Percentiles rank a stretch among this genome's conserved stretches.
Evolutionary conservation across 495 filamentous ascomycete species (phyloP).

Genomic region (Penicillium macrosclerotiorum): DNA sequence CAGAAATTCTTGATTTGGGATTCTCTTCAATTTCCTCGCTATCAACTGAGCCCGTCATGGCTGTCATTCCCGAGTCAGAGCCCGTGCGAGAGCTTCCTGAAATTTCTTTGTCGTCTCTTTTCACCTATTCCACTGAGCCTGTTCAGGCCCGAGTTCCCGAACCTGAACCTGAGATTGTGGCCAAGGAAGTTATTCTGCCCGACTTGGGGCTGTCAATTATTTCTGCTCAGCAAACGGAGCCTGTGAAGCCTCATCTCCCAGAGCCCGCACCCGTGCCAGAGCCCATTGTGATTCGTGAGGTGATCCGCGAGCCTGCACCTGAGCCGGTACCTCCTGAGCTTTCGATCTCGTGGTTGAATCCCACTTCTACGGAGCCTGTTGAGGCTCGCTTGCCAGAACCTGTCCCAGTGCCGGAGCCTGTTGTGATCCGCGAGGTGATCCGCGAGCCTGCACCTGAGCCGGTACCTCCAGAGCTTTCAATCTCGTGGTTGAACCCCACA

Average conservation of each 20-base stretch:
- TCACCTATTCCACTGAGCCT: constrained; percentile 20
- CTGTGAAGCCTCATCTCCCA: constrained; percentile 31
- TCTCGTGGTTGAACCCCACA: constrained; percentile 35
- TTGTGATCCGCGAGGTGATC: constrained; percentile 16
- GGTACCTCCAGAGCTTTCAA: constrained; percentile 23
- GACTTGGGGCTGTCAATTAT: constrained; percentile 49
- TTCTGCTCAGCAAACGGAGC: constrained; percentile 48
- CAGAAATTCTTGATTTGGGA: constrained; percentile 21
- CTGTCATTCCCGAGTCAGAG: constrained; percentile 6
- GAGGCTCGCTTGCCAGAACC: constrained; percentile 24
- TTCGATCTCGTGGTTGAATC: constrained; percentile 32
- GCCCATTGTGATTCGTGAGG: constrained; percentile 17
- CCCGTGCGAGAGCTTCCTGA: constrained; percentile 21
- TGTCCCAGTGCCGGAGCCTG: constrained; percentile 19
- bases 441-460: constrained; percentile 24
- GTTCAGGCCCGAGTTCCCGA: constrained; percentile 16
- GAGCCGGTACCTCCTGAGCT: constrained; percentile 31
- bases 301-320: constrained; percentile 17
- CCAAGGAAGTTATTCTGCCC: constrained; percentile 14
- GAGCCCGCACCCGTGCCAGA: constrained; percentile 20
- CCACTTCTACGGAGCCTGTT: constrained; percentile 37
- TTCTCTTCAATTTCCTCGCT: constrained; percentile 23
- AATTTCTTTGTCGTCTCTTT: constrained; percentile 26
- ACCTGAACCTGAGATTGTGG: constrained; percentile 10
- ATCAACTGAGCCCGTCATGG: constrained; percentile 27